Conservation (phyloP, 176 grass and related monocot genomes). For the Triticum dicoccoides region DNA sequence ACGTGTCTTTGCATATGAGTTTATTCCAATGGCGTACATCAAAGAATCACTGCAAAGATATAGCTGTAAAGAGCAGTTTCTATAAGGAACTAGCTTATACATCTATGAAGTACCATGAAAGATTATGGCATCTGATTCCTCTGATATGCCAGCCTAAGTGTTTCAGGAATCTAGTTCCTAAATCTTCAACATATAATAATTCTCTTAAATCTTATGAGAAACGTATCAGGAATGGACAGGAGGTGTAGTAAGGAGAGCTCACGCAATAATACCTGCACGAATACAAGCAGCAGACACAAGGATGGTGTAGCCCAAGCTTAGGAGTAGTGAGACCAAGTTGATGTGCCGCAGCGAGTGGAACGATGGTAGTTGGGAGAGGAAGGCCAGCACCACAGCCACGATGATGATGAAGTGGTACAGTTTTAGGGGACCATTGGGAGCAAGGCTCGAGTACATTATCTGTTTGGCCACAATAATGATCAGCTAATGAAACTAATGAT, state of each 20-base stretch:
- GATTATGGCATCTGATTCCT: constrained; percentile 30
- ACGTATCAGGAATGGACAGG: background rate
- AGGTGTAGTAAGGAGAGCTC: constrained; percentile 15
- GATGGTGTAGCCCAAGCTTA: constrained; percentile 74
- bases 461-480: constrained; percentile 30
- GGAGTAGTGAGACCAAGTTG: constrained; percentile 78
- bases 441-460: constrained; percentile 88
- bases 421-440: constrained; percentile 68
- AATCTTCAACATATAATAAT: background rate
- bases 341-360: constrained; percentile 94
- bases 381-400: constrained; percentile 66
- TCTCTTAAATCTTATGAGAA: background rate
- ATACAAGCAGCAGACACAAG: constrained; percentile 76
- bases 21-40: constrained; percentile 4
- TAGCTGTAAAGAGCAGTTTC: constrained; percentile 12
- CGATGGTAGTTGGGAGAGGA: constrained; percentile 89
- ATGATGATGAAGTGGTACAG: constrained; percentile 93
- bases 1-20: background rate
- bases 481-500: constrained; percentile 8
- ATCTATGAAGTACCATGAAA: background rate
- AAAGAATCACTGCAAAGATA: constrained; percentile 17
- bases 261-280: constrained; percentile 60
- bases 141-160: constrained; percentile 2
- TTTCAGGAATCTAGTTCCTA: constrained; percentile 28
- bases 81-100: background rate